Base-by-base conservation (phyloP, 805 yeast species). In the Spathaspora boniae region DNA sequence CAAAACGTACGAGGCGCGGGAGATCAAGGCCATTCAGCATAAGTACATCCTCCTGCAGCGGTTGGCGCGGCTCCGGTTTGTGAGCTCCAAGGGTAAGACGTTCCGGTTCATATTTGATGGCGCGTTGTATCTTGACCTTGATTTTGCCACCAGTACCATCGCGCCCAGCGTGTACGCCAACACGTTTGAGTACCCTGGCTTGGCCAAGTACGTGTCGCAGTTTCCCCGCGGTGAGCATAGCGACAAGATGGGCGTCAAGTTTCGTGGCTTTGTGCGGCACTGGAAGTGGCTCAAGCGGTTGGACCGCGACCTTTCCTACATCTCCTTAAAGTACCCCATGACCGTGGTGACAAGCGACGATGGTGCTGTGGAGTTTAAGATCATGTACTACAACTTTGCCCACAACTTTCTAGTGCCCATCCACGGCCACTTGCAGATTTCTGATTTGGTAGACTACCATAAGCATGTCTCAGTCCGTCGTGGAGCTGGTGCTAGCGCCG, bases 221-320 rank as follows among this genome's bases (percentile, higher is more conserved):
- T n/a, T n/a, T n/a, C n/a, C n/a, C n/a, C n/a, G n/a, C n/a, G n/a
- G n/a, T n/a, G n/a, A n/a, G n/a, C n/a, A n/a, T n/a, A n/a, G n/a
- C n/a, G n/a, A n/a, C n/a, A n/a, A n/a, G n/a, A n/a, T n/a, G n/a
- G n/a, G n/a, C n/a, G n/a, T n/a, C n/a, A n/a, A 33, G 17, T 9
- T 34, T 16, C 11, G 19, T 9, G 26, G 29, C 16, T 47, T 56
- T 29, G 43, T 42, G 19, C 35, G 28, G 16, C 31, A 38, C 12
- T 57, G 53, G 58, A 48, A 45, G 18, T 34, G 28, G 18, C 38
- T 54, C 8, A 38, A 37, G 26, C 25, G 31, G 16, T 42, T 57
- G 7, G 71, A 65, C 38, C 24, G 31, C 7, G 65, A 62, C 29
- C 45, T 67, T 15, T 55, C 49, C 45, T 53, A 48, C 33, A 41